Evolutionary conservation across 805 yeast genomes (phyloP), one percentile per base, ranked within the genome.

Genomic region (Scheffersomyces spartinae): DNA sequence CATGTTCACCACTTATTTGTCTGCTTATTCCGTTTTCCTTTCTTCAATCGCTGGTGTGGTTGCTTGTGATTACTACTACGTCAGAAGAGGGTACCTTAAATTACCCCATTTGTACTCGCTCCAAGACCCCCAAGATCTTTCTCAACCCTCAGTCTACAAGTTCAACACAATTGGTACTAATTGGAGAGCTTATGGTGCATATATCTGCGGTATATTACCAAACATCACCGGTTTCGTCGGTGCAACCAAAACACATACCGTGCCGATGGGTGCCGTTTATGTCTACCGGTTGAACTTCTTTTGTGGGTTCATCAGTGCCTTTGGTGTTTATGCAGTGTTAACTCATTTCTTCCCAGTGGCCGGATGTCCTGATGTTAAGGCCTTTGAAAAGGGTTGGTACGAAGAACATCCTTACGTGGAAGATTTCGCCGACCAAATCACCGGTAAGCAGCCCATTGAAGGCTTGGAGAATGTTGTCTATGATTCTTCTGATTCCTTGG

Each of bases 171-270:
- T 58, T 24, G 95, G 95, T 20, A 39, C 71, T 49, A 82, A 83
- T 46, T 81, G 93, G 91, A 65, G 94, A 47, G 95, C 88, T 2
- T 74, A 70, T 37, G 71, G 64, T 17, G 91, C 94, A 1, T 84
- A 84, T 47, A 47, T 84, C 36, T 64, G 75, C 37, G 94, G 94
- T 28, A 75, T 85, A 31, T 57, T 73, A 18, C 91, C 94, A 24
- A 84, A 83, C 42, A 75, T 84, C 43, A 79, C 79, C 12, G 95
- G 95, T 2, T 84, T 84, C 40, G 88, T 77, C 5, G 84, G 94
- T 35, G 84, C 85, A 7, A 73, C 81, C 13, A 81, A 76, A 20
- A 68, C 74, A n/a, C 65, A 61, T 32, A 29, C 24, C 6, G 93
- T 83, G 9, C 93, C 94, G 15, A 55, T 58, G 24, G 94, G 88